phyloP scores from a whole-genome alignment of 371 early-diverging fungal genomes.

The Gilbertella persicaria region DNA sequence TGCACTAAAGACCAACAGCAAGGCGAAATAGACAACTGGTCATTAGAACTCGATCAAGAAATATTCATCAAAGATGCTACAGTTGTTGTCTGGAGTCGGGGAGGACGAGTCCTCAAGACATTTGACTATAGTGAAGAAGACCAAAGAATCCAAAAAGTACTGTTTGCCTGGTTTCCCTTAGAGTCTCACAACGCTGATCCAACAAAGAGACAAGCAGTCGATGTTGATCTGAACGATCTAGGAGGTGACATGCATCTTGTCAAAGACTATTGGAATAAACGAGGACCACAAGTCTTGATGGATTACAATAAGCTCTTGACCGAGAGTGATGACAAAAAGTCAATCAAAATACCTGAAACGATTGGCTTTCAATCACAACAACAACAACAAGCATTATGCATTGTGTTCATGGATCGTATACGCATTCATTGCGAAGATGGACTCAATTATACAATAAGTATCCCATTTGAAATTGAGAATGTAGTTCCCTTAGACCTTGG shows the following conservation, averaged over 20 bases:
- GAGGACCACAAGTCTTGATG: slow-evolving; percentile 11
- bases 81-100: slow-evolving; percentile 54
- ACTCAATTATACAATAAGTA: slow-evolving; percentile 5
- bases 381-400: slow-evolving; percentile 17
- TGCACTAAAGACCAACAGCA: no score
- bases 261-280: slow-evolving; percentile 9
- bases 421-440: slow-evolving; percentile 17
- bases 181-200: slow-evolving; percentile 19
- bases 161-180: slow-evolving; percentile 51
- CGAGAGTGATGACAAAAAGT: not conserved
- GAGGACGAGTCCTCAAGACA: slow-evolving; percentile 35
- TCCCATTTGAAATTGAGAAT: slow-evolving; percentile 22
- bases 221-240: slow-evolving; percentile 1
- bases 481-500: slow-evolving; percentile 21
- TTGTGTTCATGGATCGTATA: slow-evolving; percentile 18
- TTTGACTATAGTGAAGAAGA: slow-evolving; percentile 40
- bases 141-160: slow-evolving; percentile 40
- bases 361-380: not conserved
- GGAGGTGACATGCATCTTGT: slow-evolving; percentile 4
- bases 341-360: not conserved
- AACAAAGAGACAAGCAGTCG: not conserved
- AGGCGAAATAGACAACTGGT: slow-evolving; percentile 9
- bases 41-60: slow-evolving; percentile 29
- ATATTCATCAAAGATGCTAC: slow-evolving; percentile 46
- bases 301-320: not conserved